Percentiles rank a stretch among this genome's conserved stretches.
Evolutionary conservation across 192 early-diverging fungal genomes (phyloP).

Genomic region (Physocladia obscura): DNA sequence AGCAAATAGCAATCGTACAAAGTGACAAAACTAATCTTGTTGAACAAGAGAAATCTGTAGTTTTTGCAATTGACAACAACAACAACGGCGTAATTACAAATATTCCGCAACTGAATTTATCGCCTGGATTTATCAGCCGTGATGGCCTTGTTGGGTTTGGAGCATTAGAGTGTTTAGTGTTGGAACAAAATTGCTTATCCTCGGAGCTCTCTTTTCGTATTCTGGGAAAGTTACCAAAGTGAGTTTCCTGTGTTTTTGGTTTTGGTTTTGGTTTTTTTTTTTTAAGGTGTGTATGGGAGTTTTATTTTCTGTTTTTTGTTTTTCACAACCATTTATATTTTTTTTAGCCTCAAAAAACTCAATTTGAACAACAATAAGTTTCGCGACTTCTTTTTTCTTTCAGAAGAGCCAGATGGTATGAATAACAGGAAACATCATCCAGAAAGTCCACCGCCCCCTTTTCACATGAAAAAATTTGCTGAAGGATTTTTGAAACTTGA

Average conservation of each 20-base stretch:
- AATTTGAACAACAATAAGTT: slow-evolving; percentile 46
- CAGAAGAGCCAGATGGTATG: background rate
- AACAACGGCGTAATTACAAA: too few relatives aligned
- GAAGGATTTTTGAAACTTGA: slow-evolving; percentile 43
- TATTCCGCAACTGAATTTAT: too few relatives aligned
- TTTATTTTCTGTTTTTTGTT: background rate
- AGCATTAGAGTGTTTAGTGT: slow-evolving; percentile 36
- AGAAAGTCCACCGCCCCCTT: slow-evolving; percentile 12
- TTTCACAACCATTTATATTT: background rate
- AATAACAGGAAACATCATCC: background rate
- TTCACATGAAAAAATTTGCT: slow-evolving; percentile 26
- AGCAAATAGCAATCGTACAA: too few relatives aligned
- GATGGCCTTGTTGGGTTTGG: slow-evolving; percentile 42
- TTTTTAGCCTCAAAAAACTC: slow-evolving; percentile 39
- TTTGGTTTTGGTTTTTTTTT: background rate
- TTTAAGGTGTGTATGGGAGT: background rate
- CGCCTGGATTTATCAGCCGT: too few relatives aligned
- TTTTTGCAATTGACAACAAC: too few relatives aligned
- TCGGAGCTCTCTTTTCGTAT: slow-evolving; percentile 30
- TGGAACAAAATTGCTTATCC: slow-evolving; percentile 46
- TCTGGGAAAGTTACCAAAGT: slow-evolving; percentile 47
- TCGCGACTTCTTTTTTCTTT: slow-evolving; percentile 34
- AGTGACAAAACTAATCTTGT: too few relatives aligned
- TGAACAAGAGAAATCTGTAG: too few relatives aligned
- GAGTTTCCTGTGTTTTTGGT: background rate